phyloP scores from a whole-genome alignment of 371 early-diverging fungal genomes.

The Rhizopus microsporus region DNA sequence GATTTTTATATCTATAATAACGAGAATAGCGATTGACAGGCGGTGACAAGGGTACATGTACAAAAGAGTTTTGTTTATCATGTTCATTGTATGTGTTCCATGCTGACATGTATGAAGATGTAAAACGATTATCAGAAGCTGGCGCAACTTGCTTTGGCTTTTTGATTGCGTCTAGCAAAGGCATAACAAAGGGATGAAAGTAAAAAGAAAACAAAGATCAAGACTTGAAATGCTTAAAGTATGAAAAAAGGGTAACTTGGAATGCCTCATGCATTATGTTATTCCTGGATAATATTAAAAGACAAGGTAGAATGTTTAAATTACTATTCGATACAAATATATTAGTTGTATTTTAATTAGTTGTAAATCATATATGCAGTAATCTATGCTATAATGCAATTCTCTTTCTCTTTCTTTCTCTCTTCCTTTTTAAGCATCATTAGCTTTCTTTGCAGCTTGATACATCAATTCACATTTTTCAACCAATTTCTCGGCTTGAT shows the following conservation, averaged over 20 bases:
- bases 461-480: conserved; percentile 39
- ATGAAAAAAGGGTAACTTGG: not conserved
- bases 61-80: not conserved
- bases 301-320: not conserved
- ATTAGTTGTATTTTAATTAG: too few species aligned
- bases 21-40: not conserved
- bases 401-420: conserved; percentile 14
- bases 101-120: not conserved
- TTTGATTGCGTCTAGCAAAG: not conserved
- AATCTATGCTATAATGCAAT: not conserved
- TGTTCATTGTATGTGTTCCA: not conserved
- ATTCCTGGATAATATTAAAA: not conserved
- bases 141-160: not conserved
- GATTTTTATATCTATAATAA: not conserved
- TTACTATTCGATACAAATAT: too few species aligned
- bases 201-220: not conserved
- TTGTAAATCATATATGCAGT: not conserved
- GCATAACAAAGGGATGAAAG: not conserved
- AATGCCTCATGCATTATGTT: not conserved
- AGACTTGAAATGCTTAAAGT: not conserved
- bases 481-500: conserved; percentile 30
- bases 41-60: not conserved
- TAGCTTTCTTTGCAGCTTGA: conserved; percentile 31
- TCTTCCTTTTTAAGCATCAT: conserved; percentile 13
- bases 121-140: not conserved